Conservation (phyloP, 768 basidiomycete species). For the Nidula microcarpa region DNA sequence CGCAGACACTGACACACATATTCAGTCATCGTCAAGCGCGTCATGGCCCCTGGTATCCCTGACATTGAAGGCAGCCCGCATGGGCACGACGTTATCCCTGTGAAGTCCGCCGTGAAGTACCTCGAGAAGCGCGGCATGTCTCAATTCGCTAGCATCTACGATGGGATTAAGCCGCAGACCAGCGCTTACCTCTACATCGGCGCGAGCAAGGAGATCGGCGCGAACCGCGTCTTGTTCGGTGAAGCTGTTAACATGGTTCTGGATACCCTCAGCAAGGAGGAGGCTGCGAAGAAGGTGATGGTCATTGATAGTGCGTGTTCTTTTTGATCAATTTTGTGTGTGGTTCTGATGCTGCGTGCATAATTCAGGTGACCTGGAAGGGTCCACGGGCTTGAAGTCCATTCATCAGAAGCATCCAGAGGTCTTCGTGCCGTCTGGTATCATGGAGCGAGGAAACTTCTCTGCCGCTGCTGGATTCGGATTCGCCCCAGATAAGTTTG, state of each 20-base stretch:
- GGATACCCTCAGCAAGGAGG: conserved; percentile 71
- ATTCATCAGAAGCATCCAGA: conserved; percentile 91
- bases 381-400: conserved; percentile 83
- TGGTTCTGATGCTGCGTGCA: conserved; percentile 4
- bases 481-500: conserved; percentile 76
- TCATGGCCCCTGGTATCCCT: conserved; percentile 65
- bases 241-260: conserved; percentile 80
- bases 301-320: conserved; percentile 75
- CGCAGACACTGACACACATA: background rate
- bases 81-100: conserved; percentile 83
- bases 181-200: conserved; percentile 65
- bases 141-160: conserved; percentile 50
- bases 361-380: conserved; percentile 71
- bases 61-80: conserved; percentile 78
- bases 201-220: conserved; percentile 69
- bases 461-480: conserved; percentile 86
- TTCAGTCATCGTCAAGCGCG: conserved; percentile 65
- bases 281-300: conserved; percentile 76
- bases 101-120: conserved; percentile 77
- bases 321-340: background rate
- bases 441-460: conserved; percentile 85
- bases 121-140: conserved; percentile 61
- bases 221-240: conserved; percentile 82
- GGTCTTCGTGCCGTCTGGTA: conserved; percentile 80
- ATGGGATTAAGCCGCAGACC: conserved; percentile 56